phyloP scores from a whole-genome alignment of 352 stramenopile genomes.

The Albugo candida region DNA sequence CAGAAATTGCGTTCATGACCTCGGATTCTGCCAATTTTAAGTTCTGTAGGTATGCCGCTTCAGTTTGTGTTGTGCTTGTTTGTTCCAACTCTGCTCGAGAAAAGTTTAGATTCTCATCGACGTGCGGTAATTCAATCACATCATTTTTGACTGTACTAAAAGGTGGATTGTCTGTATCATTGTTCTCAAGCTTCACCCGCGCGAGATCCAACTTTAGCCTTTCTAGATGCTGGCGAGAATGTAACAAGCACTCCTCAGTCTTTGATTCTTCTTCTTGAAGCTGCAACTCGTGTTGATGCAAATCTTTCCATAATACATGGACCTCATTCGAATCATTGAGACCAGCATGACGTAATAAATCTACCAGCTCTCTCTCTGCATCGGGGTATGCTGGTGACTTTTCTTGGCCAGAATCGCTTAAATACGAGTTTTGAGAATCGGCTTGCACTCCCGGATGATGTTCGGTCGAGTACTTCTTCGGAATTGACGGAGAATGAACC shows the following conservation, averaged over 20 bases:
- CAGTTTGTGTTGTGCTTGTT: background rate
- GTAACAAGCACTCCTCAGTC: slow-evolving; percentile 33
- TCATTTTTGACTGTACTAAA: background rate
- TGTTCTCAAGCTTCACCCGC: slow-evolving; percentile 45
- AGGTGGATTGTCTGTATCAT: slow-evolving; percentile 1
- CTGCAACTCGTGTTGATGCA: slow-evolving; percentile 47
- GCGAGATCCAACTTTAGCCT: slow-evolving; percentile 35
- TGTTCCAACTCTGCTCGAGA: background rate
- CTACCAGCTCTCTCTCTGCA: slow-evolving; percentile 20
- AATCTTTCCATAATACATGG: slow-evolving; percentile 57
- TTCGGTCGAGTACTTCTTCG: slow-evolving; percentile 58
- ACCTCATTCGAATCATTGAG: slow-evolving; percentile 62
- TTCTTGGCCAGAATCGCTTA: slow-evolving; percentile 52
- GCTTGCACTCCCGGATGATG: slow-evolving; percentile 30
- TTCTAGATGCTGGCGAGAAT: slow-evolving; percentile 37
- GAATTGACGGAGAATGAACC: slow-evolving; percentile 46
- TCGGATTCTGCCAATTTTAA: slow-evolving; percentile 53
- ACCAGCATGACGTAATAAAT: slow-evolving; percentile 44
- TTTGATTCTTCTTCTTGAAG: slow-evolving; percentile 39
- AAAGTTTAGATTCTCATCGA: background rate
- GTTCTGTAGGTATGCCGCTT: slow-evolving; percentile 16
- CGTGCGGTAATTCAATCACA: too few relatives aligned
- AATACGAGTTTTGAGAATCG: slow-evolving; percentile 40
- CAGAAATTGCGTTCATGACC: slow-evolving; percentile 18
- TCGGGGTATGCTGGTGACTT: slow-evolving; percentile 7